Evolutionary conservation across 192 early-diverging fungal species (phyloP), one percentile per base, ranked within the genome.

Genomic region (Pilobolus umbonatus): DNA sequence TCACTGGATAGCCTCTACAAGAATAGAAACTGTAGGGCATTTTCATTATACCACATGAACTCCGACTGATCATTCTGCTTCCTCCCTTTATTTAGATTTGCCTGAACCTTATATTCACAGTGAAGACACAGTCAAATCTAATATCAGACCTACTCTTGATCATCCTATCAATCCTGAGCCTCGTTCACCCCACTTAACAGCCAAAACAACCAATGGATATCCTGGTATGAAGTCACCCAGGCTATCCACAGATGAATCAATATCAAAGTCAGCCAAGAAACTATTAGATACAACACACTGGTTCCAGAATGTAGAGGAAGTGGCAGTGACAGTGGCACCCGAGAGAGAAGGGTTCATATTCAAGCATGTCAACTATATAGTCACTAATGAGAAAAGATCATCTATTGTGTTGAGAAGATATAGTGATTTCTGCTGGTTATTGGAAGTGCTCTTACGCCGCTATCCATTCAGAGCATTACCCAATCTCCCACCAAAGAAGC

Each of bases 371-470:
- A 95, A 94, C 61, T 95, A 95, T 63, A 85, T 90, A 60, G 72
- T 95, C 29, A 84, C 88, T 28, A 87, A 84, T n/a, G 83, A 86
- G 69, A 65, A 72, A 21, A 75, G 74, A 12, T 67, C 67, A 28
- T 75, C 75, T 10, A 75, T 63, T 60, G 92, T 92, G 1, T 61
- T 85, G 25, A 84, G 94, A 21, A 80, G 94, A 62, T 96, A 91
- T 66, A 92, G 87, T 55, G 94, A 96, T 67, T 94, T 96, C 72
- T 81, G 85, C 74, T 94, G 92, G 92, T 74, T 96, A 39, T 77
- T 84, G 43, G 91, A 93, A 54, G 78, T 89, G 10, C 68, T 96
- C 1, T 52, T 80, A 24, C 86, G 81, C 51, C 69, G 82, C 49
- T 97, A 95, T 64, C 93, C 92, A 11, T 90, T 80, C 58, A 74